phyloP scores from a whole-genome alignment of 2,329 filamentous ascomycete genomes.

The Verticillium tricorpus region DNA sequence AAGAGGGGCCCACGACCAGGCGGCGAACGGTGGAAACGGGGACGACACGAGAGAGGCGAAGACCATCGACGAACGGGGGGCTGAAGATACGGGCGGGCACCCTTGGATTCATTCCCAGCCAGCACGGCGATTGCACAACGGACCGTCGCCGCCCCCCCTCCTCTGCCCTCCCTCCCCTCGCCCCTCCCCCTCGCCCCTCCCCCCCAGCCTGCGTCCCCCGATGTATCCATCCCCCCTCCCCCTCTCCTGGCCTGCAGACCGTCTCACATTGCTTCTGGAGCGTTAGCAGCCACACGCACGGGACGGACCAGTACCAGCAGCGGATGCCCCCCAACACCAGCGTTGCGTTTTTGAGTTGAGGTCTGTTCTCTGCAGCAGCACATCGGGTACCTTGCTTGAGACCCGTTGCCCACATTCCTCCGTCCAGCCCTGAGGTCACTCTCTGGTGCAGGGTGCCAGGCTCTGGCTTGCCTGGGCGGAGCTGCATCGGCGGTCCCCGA shows the following conservation, averaged over 20 bases:
- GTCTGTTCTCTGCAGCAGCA: background rate
- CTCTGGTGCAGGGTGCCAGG: background rate
- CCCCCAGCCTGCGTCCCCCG: background rate
- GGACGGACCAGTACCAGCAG: background rate
- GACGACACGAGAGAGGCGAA: background rate
- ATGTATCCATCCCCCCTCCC: background rate
- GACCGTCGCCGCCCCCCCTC: background rate
- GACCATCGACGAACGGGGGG: background rate
- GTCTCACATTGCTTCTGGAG: background rate
- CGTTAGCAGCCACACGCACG: background rate
- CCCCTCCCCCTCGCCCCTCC: too few relatives aligned
- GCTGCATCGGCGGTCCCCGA: background rate
- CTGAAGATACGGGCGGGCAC: background rate
- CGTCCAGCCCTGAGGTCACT: background rate
- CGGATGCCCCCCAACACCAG: background rate
- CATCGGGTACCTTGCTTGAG: background rate
- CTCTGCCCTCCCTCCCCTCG: background rate
- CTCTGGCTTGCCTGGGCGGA: background rate
- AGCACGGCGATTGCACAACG: background rate
- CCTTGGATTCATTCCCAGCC: background rate
- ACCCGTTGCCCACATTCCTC: background rate
- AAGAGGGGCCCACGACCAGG: background rate
- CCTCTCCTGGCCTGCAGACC: background rate
- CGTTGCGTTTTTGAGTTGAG: background rate
- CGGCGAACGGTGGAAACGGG: background rate